Evolutionary conservation across 2,329 filamentous ascomycete species (phyloP), one percentile per base, ranked within the genome.

Genomic region (Pseudopithomyces maydicus): DNA sequence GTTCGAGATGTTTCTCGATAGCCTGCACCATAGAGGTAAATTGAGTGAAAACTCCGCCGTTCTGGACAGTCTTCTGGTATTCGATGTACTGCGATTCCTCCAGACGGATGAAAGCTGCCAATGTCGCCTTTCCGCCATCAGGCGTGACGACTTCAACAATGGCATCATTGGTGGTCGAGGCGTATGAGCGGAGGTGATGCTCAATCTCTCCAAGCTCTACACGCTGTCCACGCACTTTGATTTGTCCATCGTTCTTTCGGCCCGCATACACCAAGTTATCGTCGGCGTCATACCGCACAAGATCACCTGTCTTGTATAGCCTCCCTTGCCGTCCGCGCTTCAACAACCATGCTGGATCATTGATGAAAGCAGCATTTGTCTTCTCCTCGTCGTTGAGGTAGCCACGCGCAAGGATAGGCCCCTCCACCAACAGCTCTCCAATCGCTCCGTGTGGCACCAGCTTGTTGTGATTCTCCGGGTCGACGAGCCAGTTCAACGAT

Each of bases 331-430:
- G 12, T 33, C n/a, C 41, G 15, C 2, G 7, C 23, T 22, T 19
- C 15, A 19, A n/a, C 2, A 20, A 20, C 42, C 54, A 60, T n/a
- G 53, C 49, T 0, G 81, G 81, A 0, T 83, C 82, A 57, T 85
- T 82, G 23, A 88, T 80, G 11, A 85, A 78, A 2, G 36, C n/a
- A 12, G 32, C 57, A 1, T 39, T 47, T 4, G 64, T 69, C 35
- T 55, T 62, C 12, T 48, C 53, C 0, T 62, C 15, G 55, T 64
- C 44, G 14, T 65, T 62, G 15, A 70, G 56, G 50, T 69, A 69
- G 14, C 62, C 61, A 35, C 65, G 63, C 4, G 68, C 70, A 5
- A 36, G 12, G 11, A 36, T 36, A 3, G 35, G 35, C 5, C 35
- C 35, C 14, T 36, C 14, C 17, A 23, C 12, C 49, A 36, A 36